Conservation (phyloP, 495 filamentous ascomycete genomes). For the Penicillium argentinense region DNA sequence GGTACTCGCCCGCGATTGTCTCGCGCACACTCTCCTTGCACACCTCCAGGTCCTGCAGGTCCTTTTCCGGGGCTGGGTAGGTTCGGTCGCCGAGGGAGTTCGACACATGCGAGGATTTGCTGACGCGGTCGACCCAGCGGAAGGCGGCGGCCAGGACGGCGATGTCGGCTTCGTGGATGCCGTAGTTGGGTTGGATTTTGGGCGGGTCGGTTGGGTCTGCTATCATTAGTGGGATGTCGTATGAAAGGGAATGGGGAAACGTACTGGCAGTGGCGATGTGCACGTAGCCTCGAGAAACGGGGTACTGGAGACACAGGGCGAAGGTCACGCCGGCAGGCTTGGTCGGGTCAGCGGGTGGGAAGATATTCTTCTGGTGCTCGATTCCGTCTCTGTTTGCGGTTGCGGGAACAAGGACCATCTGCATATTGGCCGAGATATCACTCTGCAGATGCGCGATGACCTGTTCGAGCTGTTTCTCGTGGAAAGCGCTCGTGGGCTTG, state of each 20-base stretch:
- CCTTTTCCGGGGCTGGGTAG: conserved; percentile 20
- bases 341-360: conserved; percentile 6
- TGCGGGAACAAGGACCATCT: conserved; percentile 20
- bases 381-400: conserved; percentile 15
- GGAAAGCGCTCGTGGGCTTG: conserved; percentile 21
- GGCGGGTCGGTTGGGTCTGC: conserved; percentile 23
- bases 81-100: conserved; percentile 14
- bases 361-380: conserved; percentile 19
- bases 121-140: conserved; percentile 24
- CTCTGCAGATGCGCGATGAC: conserved; percentile 24
- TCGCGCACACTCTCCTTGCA: conserved; percentile 3
- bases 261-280: conserved; percentile 45
- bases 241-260: not conserved
- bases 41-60: conserved; percentile 12
- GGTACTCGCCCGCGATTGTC: conserved; percentile 18
- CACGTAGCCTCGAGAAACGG: conserved; percentile 54
- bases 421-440: conserved; percentile 25
- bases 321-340: conserved; percentile 19
- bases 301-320: conserved; percentile 27
- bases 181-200: conserved; percentile 28
- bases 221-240: not conserved
- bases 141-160: conserved; percentile 33
- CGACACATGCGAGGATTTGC: conserved; percentile 17
- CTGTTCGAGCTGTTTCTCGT: conserved; percentile 25
- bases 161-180: conserved; percentile 37